phyloP scores from a whole-genome alignment of 345 rosid species.

The Crucihimalaya himalaica region DNA sequence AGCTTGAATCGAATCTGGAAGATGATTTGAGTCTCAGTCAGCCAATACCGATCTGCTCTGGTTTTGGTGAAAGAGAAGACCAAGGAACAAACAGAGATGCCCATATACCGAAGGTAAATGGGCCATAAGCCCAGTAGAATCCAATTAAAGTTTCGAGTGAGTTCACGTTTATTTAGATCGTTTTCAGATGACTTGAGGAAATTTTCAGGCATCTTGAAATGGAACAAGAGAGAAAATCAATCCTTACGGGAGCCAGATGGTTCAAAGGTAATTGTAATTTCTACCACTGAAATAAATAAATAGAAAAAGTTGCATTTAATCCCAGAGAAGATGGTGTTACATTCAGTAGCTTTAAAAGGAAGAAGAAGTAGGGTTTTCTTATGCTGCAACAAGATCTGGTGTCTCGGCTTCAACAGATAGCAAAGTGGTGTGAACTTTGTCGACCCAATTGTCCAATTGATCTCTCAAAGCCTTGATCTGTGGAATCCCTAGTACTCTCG shows the following conservation, averaged over 20 bases:
- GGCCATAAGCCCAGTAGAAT: neutral
- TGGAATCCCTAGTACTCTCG: conserved; percentile 91
- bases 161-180: neutral
- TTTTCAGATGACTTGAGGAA: neutral
- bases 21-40: too few species aligned
- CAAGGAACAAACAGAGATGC: too few species aligned
- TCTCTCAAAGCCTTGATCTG: conserved; percentile 90
- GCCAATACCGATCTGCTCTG: too few species aligned
- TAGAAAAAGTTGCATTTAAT: conserved; percentile 1
- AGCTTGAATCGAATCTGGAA: neutral
- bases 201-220: neutral
- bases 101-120: neutral
- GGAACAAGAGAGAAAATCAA: conserved; percentile 3
- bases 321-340: conserved; percentile 21
- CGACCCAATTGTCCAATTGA: conserved; percentile 82
- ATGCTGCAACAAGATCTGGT: conserved; percentile 77
- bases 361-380: neutral
- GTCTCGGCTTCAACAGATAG: conserved; percentile 96
- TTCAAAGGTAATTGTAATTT: conserved; percentile 5
- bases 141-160: neutral
- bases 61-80: too few species aligned
- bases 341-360: conserved; percentile 24
- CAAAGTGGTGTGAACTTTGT: conserved; percentile 77
- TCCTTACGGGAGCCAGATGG: neutral
- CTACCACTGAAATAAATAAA: conserved; percentile 21